Conservation (phyloP, 495 filamentous ascomycete genomes). For the Saxophila tyrrhenica region DNA sequence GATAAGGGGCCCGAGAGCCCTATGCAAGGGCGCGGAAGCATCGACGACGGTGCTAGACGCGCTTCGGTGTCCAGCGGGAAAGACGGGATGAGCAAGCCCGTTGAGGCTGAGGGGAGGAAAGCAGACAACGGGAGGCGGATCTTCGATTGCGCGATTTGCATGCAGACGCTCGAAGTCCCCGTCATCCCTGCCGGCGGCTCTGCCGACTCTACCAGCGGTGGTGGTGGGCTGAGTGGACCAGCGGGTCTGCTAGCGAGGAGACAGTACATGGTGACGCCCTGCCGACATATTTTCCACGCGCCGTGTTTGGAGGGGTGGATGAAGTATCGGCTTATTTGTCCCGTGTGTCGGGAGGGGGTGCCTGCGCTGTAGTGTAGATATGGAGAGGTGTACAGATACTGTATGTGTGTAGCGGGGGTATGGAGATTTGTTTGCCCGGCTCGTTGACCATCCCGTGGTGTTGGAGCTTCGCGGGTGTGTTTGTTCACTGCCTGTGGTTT, state of each 20-base stretch:
- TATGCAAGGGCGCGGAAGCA: no score
- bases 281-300: conserved; percentile 91
- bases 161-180: conserved; percentile 80
- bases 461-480: no score
- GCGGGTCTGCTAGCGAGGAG: conserved; percentile 64
- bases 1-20: no score
- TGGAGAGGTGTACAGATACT: no score
- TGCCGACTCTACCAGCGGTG: conserved; percentile 32
- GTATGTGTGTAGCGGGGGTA: no score
- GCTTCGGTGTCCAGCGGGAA: no score
- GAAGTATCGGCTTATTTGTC: conserved; percentile 82
- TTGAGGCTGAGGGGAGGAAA: conserved; percentile 24
- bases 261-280: conserved; percentile 93
- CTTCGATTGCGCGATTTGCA: conserved; percentile 91
- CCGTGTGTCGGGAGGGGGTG: conserved; percentile 83
- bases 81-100: neutral
- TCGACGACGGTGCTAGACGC: no score
- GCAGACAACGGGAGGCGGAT: conserved; percentile 44
- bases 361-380: conserved; percentile 64
- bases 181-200: conserved; percentile 50
- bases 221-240: conserved; percentile 38
- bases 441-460: no score
- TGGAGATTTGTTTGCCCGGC: no score
- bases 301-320: conserved; percentile 94
- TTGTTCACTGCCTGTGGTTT: no score